Percentiles rank a stretch among this genome's conserved stretches.
These are phyloP conservation scores for Verticillium tricorpus DNA, from an alignment of 2,329 filamentous ascomycete genomes.

Conservation along the genomic window DNA sequence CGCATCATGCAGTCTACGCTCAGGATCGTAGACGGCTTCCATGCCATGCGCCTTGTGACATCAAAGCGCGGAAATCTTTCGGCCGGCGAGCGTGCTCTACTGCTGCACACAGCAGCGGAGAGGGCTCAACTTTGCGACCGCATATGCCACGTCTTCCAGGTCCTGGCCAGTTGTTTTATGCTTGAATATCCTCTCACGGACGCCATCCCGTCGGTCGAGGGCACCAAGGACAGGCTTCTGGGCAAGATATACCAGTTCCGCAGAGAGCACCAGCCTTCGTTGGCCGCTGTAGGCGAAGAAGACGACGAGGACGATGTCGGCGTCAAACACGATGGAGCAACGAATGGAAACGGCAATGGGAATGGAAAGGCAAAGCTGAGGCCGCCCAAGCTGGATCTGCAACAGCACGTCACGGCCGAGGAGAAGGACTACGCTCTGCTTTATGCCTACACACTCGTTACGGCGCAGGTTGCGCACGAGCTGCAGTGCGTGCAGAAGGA, in stretches of 20 bases:
- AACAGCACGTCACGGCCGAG: conserved; percentile 37
- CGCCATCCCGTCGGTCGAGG: conserved; percentile 76
- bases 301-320: conserved; percentile 23
- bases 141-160: conserved; percentile 82
- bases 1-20: conserved; percentile 76
- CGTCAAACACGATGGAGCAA: conserved; percentile 10
- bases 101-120: conserved; percentile 76
- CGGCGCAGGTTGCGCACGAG: conserved; percentile 62
- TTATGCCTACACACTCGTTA: conserved; percentile 81
- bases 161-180: conserved; percentile 89
- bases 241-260: conserved; percentile 86
- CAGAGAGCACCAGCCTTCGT: conserved; percentile 52
- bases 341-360: conserved; percentile 4
- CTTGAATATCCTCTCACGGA: conserved; percentile 91
- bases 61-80: conserved; percentile 72
- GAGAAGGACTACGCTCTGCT: conserved; percentile 85
- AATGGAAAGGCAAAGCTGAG: conserved; percentile 11
- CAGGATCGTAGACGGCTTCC: conserved; percentile 86
- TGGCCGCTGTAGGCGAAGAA: conserved; percentile 37
- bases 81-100: conserved; percentile 73
- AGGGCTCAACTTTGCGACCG: conserved; percentile 77
- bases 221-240: conserved; percentile 75
- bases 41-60: conserved; percentile 92
- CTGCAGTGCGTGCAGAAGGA: conserved; percentile 55
- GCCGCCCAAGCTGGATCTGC: conserved; percentile 17